Conservation (phyloP, 768 basidiomycete species). For the Leccinum ochraceum region DNA sequence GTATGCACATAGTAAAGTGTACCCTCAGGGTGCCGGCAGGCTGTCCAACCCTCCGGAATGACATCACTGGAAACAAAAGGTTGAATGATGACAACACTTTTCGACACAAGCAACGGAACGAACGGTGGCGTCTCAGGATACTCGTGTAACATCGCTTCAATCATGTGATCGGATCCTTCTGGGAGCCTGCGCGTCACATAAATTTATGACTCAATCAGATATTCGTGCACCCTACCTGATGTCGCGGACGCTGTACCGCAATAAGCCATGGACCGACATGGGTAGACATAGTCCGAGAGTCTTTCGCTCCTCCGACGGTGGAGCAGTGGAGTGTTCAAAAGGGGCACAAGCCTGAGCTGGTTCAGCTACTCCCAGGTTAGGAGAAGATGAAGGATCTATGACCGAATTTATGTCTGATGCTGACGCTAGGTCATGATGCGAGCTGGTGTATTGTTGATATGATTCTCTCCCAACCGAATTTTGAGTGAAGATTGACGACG, state of each 20-base stretch:
- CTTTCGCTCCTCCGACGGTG: neutral
- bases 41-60: slow-evolving; percentile 43
- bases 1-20: slow-evolving; percentile 38
- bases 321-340: neutral
- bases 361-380: neutral
- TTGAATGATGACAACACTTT: neutral
- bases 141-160: slow-evolving; percentile 17
- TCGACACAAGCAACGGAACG: slow-evolving; percentile 5
- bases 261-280: slow-evolving; percentile 11
- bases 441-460: slow-evolving; percentile 21
- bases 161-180: neutral
- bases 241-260: neutral
- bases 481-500: no score
- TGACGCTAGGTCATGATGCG: slow-evolving; percentile 12
- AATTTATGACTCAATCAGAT: neutral
- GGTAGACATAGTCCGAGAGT: slow-evolving; percentile 6
- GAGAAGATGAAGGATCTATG: neutral
- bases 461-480: slow-evolving; percentile 22
- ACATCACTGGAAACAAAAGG: slow-evolving; percentile 3
- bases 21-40: slow-evolving; percentile 38
- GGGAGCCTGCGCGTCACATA: slow-evolving; percentile 8
- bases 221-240: slow-evolving; percentile 9
- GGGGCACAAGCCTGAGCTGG: neutral
- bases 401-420: neutral
- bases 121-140: slow-evolving; percentile 16